Evolutionary conservation across 164 flowering plant species (phyloP).

Genomic region (Tinospora cordifolia): DNA sequence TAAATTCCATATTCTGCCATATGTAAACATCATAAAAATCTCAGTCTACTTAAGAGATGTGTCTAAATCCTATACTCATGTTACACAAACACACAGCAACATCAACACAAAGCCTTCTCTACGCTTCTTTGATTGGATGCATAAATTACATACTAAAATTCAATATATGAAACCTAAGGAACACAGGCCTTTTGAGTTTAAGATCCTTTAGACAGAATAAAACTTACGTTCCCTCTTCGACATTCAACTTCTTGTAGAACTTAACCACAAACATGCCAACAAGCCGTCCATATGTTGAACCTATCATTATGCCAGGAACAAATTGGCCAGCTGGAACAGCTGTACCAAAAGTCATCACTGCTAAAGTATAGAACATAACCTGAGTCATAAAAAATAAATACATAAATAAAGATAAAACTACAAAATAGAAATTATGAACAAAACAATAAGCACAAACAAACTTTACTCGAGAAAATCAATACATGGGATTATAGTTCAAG

Average conservation of each 20-base stretch:
- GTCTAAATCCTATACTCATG: too few species aligned
- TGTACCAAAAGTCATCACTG: slow-evolving; percentile 94
- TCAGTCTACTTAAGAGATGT: too few species aligned
- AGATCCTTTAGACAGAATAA: background rate
- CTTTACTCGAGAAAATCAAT: background rate
- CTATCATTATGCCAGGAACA: slow-evolving; percentile 99
- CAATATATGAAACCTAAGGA: background rate
- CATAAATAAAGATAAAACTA: background rate
- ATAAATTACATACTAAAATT: too few species aligned
- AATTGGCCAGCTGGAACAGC: slow-evolving; percentile 99
- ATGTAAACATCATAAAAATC: too few species aligned
- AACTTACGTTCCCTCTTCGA: slow-evolving; percentile 99
- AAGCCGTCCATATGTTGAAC: slow-evolving; percentile 98
- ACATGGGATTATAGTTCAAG: background rate
- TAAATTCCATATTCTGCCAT: too few species aligned
- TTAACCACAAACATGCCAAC: slow-evolving; percentile 96
- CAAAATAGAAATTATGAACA: background rate
- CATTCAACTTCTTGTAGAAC: slow-evolving; percentile 78
- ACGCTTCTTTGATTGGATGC: too few species aligned
- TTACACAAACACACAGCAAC: too few species aligned
- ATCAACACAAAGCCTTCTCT: too few species aligned
- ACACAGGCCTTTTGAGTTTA: background rate
- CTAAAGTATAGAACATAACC: slow-evolving; percentile 95
- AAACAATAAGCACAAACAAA: background rate
- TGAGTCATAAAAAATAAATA: slow-evolving; percentile 32